Conservation (phyloP, 371 early-diverging fungal species). For the Rhizopus sp. region DNA sequence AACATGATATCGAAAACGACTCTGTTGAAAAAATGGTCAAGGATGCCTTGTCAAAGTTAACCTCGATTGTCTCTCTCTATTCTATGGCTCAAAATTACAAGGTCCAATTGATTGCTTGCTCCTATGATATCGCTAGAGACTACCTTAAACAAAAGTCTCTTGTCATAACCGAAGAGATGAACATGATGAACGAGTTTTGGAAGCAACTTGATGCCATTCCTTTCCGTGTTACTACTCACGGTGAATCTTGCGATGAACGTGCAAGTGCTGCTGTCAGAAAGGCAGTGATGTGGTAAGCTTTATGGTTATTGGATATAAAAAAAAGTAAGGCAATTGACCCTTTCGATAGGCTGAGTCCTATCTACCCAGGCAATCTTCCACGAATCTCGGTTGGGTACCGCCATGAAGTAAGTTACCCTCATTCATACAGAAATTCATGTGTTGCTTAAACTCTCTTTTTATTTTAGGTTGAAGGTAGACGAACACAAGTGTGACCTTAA, state of each 20-base stretch:
- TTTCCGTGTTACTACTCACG: constrained; percentile 61
- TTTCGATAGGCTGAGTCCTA: constrained; percentile 57
- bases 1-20: constrained; percentile 11
- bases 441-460: constrained; percentile 7
- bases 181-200: constrained; percentile 68
- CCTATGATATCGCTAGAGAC: constrained; percentile 26
- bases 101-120: constrained; percentile 54
- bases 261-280: constrained; percentile 76
- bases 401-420: constrained; percentile 59
- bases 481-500: background rate
- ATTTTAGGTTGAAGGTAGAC: constrained; percentile 47
- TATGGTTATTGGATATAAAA: background rate
- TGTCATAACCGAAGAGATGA: constrained; percentile 16
- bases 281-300: constrained; percentile 60
- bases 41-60: constrained; percentile 37
- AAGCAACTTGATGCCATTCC: constrained; percentile 76
- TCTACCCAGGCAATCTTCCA: constrained; percentile 72
- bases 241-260: constrained; percentile 66
- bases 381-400: constrained; percentile 67
- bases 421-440: background rate
- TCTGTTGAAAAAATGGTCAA: constrained; percentile 22
- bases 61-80: constrained; percentile 45
- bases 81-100: constrained; percentile 54
- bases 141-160: constrained; percentile 30
- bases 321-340: background rate